Base-by-base conservation (phyloP, 495 filamentous ascomycete genomes). In the Podospora australis region DNA sequence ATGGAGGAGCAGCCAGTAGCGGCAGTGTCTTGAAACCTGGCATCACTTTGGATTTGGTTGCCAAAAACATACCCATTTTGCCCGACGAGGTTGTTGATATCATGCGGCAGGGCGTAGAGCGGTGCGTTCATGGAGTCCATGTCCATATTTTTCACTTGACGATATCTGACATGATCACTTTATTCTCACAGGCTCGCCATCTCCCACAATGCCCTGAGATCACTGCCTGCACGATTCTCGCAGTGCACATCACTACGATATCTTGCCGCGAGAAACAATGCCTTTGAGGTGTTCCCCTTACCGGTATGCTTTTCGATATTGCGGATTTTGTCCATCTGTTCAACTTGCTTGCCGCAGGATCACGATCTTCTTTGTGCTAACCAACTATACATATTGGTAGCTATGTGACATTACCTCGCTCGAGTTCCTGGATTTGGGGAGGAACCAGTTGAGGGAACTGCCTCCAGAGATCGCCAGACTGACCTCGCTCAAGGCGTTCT, bases 401-500 rank as follows among this genome's bases (percentile, higher is more conserved):
- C 55, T 94, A 25, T 86, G 89, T 55, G 79, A 87, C 54, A 70
- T 96, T 41, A 79, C 81, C 5, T 80, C 87, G n/a, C 79, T 95
- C 20, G 88, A 96, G 64, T 91, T 95, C 43, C 75, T 96, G 26
- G 90, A 96, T 68, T 70, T 96, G 21, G 87, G 89, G 56, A 72
- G 80, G 46, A 96, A 96, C 59, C 84, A 81, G 54, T 78, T 96
- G 39, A 77, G 70, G 30, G 69, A 77, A 11, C 73, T 96, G 4
- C 88, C 90, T 1, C 79, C 81, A 30, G 83, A 86, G 52, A 84
- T 95, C 36, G 77, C 74, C 52, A 86, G 78, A 51, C 64, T 96
- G 48, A 82, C 74, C 39, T 82, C 79, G 2, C 66, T 87, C 48
- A 83, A 86, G 52, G 85, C 87, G 7, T 66, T 91, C 10, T 84